phyloP scores from a whole-genome alignment of 2,329 filamentous ascomycete species.

The Escovopsis weberi region DNA sequence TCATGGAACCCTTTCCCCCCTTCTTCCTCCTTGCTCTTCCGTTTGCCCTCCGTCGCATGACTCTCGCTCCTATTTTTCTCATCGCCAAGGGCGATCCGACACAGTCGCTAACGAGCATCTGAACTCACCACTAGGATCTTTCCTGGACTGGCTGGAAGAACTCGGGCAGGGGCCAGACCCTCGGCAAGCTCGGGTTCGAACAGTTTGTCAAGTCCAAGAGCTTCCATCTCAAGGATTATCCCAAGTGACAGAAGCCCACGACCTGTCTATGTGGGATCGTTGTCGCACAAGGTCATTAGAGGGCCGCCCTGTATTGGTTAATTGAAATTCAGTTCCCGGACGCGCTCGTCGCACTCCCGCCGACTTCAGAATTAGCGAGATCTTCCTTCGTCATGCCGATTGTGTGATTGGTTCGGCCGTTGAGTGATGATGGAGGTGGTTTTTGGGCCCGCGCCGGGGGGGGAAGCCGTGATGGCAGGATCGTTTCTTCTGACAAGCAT shows the following conservation, averaged over 20 bases:
- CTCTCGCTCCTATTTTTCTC: no score
- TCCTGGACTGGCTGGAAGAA: conserved; percentile 99
- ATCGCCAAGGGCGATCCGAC: not conserved
- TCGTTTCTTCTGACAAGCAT: not conserved
- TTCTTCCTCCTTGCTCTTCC: not conserved
- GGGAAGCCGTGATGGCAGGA: no score
- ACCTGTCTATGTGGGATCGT: not conserved
- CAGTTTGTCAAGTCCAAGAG: conserved; percentile 95
- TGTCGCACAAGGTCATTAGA: not conserved
- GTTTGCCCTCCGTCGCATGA: conserved; percentile 1
- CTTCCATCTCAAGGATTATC: conserved; percentile 78
- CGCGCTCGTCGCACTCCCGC: not conserved
- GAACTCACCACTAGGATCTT: conserved; percentile 46
- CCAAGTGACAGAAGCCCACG: conserved; percentile 31
- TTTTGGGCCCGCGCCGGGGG: not conserved
- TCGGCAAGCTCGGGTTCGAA: conserved; percentile 84
- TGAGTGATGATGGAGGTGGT: conserved; percentile 1
- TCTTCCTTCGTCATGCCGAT: conserved; percentile 4
- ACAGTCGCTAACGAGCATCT: conserved; percentile 6
- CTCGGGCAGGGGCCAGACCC: conserved; percentile 78
- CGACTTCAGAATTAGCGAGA: conserved; percentile 9
- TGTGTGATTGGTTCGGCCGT: conserved; percentile 6
- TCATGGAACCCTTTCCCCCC: not conserved
- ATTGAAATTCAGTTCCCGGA: not conserved
- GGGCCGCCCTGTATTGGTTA: conserved; percentile 1